Conservation (phyloP, 176 grass and related monocot species). For the Bothriochloa decipiens region DNA sequence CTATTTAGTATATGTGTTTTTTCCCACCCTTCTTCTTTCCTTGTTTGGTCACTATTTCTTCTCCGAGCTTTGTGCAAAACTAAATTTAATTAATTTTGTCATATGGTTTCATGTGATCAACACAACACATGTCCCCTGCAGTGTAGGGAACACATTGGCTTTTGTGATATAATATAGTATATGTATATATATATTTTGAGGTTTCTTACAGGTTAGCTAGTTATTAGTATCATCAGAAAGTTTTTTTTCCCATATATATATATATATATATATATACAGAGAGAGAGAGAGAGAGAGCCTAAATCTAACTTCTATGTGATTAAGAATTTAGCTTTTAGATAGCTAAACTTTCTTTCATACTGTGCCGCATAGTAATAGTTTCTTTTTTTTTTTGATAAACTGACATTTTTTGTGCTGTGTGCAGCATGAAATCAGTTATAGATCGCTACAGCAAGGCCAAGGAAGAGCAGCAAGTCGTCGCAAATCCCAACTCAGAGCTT, state of each 20-base stretch:
- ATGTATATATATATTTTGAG: not conserved
- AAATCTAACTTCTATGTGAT: conserved; percentile 23
- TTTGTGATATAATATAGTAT: conserved; percentile 31
- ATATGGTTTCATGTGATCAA: conserved; percentile 41
- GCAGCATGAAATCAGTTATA: conserved; percentile 72
- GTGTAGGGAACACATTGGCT: conserved; percentile 26
- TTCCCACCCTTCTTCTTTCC: not conserved
- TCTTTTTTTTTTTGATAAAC: not conserved
- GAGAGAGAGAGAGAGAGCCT: not conserved
- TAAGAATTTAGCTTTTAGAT: conserved; percentile 26
- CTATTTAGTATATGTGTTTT: not conserved
- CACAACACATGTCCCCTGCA: conserved; percentile 26
- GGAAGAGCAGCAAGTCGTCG: conserved; percentile 48
- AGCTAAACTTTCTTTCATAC: not conserved
- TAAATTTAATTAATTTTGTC: conserved; percentile 18
- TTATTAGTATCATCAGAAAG: conserved; percentile 1
- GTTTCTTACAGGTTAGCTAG: conserved; percentile 11
- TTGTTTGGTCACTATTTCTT: conserved; percentile 9
- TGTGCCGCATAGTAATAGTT: not conserved
- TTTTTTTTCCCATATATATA: not conserved
- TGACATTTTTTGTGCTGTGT: conserved; percentile 19
- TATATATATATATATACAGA: not conserved
- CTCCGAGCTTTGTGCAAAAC: not conserved
- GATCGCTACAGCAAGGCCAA: conserved; percentile 61
- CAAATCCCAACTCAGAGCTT: conserved; percentile 59